Base-by-base conservation (phyloP, 2,329 filamentous ascomycete genomes). In the Fusarium longipes region DNA sequence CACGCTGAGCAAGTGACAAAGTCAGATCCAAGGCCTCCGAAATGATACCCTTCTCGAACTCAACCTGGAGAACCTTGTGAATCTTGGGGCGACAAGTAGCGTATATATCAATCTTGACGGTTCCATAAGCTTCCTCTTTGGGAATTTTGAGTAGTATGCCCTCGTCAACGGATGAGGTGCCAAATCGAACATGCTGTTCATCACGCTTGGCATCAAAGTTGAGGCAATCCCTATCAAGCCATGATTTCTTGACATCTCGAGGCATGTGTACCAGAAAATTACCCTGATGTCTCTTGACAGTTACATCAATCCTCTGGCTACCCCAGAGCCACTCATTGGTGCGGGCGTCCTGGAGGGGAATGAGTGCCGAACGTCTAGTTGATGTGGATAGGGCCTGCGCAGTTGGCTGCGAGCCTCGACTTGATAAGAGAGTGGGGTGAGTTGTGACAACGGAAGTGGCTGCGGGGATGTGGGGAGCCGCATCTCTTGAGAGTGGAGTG, bases 11-110 rank as follows among this genome's bases (percentile, higher is more conserved):
- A 5, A 84, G 75, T 15, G 79, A 73, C 58, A 78, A 80, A 20
- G 82, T 81, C 9, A 77, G 78, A 55, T 84, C 82, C 8, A 84
- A 65, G 15, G 79, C 81, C 36, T 82, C 80, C 14, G 77, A 78
- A 39, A 85, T 74, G 17, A 81, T 75, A 22, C 81, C 78, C 72
- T 78, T 83, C 44, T 86, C 86, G 74, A 90, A 88, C 73, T 89
- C 84, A 29, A 90, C 77, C 36, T 83, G 82, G 73, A 89, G 86
- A 1, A 84, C 84, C 77, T 89, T 87, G 70, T 86, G 86, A 65
- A 89, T 81, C 74, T 83, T 86, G 24, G 88, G 88, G 63, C 84
- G 85, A 55, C 82, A 86, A 15, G 82, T 86, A 1, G 87, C 87
- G 54, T 84, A 80, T 33, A 91, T 82, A 3, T 84, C 83, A 42